Evolutionary conservation across 805 yeast species (phyloP), one percentile per base, ranked within the genome.

Genomic region (Spathaspora passalidarum): DNA sequence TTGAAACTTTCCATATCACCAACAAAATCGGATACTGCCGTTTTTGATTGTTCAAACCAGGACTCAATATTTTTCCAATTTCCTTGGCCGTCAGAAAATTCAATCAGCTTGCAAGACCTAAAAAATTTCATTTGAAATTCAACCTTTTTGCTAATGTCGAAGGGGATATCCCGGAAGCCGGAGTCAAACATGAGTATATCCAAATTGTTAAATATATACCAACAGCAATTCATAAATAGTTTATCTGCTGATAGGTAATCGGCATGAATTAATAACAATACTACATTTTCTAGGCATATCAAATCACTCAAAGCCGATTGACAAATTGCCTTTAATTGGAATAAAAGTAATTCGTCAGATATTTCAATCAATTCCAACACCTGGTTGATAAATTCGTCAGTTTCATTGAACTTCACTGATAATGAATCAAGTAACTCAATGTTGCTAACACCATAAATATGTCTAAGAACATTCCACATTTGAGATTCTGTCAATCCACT

Each of bases 141-240:
- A 13, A 71, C 43, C 42, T 53, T 55, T 5, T 42, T 32, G 21
- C 68, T 35, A 5, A 66, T 21, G 1, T 62, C 65, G 14, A 48
- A 47, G 5, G 67, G 64, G 14, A 70, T 49, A 13, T 60, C 67
- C 20, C 53, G 47, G 42, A 68, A 54, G 6, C 57, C 38, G 2
- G 59, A 48, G 45, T 81, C 83, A 44, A 80, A 76, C 26, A 89
- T 65, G 13, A 87, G 55, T 2, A 80, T 57, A 23, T 82, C 89
- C 45, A 86, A 64, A 58, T 88, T 88, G 51, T 78, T 73, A 52
- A 78, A 81, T 10, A 88, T 69, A 53, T 78, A 86, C 83, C 88
- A 82, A 20, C 83, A 66, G 57, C 96, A 80, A 44, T 79, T 76
- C 42, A 73, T 71, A 49, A 80, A 71, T 32, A 90, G 61, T 51